phyloP scores from a whole-genome alignment of 345 rosid genomes.

The Linum usitatissimum region DNA sequence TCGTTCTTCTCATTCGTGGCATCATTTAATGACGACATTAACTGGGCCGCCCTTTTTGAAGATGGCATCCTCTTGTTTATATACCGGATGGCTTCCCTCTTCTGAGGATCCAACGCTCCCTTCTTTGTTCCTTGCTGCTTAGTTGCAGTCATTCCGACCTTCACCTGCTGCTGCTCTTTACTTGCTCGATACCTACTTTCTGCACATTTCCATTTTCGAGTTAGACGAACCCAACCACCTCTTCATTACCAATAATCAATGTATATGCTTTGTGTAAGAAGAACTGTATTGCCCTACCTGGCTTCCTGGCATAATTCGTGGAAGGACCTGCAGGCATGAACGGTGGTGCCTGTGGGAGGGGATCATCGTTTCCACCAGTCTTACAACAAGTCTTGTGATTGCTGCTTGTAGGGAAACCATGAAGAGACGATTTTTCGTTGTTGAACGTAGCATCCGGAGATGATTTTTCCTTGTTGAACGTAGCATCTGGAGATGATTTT shows the following conservation, averaged over 20 bases:
- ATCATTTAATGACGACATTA: conserved; percentile 23
- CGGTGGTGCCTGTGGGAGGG: conserved; percentile 13
- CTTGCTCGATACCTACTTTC: conserved; percentile 17
- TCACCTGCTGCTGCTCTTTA: conserved; percentile 16
- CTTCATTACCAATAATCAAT: neutral
- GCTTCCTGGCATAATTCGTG: conserved; percentile 14
- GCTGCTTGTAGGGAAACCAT: conserved; percentile 14
- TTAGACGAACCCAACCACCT: neutral
- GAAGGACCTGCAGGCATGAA: conserved; percentile 23
- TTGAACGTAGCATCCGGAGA: conserved; percentile 7
- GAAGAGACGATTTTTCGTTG: conserved; percentile 8
- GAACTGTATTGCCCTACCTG: conserved; percentile 31
- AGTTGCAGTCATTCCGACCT: conserved; percentile 15
- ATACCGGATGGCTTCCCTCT: conserved; percentile 9
- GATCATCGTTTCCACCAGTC: conserved; percentile 17
- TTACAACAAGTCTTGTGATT: conserved; percentile 9
- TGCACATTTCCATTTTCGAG: conserved; percentile 22
- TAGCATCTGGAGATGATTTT: neutral
- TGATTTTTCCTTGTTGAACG: too few species aligned
- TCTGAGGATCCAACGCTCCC: conserved; percentile 12
- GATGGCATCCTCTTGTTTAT: conserved; percentile 22
- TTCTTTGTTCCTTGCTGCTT: conserved; percentile 13
- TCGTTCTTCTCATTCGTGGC: conserved; percentile 19
- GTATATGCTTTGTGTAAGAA: neutral
- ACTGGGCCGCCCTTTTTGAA: conserved; percentile 17